phyloP scores from a whole-genome alignment of 2,329 filamentous ascomycete species.

The Cladophialophora exuberans region DNA sequence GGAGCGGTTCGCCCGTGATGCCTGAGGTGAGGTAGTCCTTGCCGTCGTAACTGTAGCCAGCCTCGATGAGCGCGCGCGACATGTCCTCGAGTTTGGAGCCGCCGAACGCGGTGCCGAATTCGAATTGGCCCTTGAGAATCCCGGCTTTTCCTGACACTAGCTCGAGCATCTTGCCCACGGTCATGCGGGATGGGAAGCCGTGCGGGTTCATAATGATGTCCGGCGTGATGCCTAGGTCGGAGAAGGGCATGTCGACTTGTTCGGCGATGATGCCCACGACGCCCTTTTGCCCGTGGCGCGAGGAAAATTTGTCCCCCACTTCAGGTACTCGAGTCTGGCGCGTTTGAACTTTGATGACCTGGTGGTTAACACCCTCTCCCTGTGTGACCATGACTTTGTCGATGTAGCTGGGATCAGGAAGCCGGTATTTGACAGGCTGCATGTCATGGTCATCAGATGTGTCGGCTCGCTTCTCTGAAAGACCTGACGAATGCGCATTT shows the following conservation, averaged over 20 bases:
- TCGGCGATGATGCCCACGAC: slow-evolving; percentile 96
- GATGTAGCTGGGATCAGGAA: slow-evolving; percentile 83
- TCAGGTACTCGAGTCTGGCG: slow-evolving; percentile 95
- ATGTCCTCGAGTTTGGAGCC: slow-evolving; percentile 86
- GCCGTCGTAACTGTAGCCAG: slow-evolving; percentile 94
- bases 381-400: slow-evolving; percentile 95
- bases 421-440: slow-evolving; percentile 70
- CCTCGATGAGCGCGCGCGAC: slow-evolving; percentile 78
- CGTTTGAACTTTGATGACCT: slow-evolving; percentile 90
- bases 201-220: slow-evolving; percentile 99
- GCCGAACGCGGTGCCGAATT: slow-evolving; percentile 88
- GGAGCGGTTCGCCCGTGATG: slow-evolving; percentile 89
- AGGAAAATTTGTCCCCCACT: slow-evolving; percentile 97
- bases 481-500: slow-evolving; percentile 73
- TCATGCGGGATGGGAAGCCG: slow-evolving; percentile 99
- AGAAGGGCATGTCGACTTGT: slow-evolving; percentile 96
- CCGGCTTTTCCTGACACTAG: slow-evolving; percentile 93
- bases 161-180: slow-evolving; percentile 95
- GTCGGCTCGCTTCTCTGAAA: slow-evolving; percentile 64
- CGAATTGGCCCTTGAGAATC: slow-evolving; percentile 78
- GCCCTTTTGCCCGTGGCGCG: slow-evolving; percentile 96
- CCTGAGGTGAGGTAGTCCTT: slow-evolving; percentile 97
- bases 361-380: slow-evolving; percentile 80
- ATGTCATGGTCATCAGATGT: slow-evolving; percentile 16
- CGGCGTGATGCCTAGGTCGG: slow-evolving; percentile 84